A percentile compares a stretch with the other conserved stretches of the same genome.
These are phyloP conservation scores for Daldinia sp. DNA, from an alignment of 2,329 filamentous ascomycete species.

Conservation along the genomic window DNA sequence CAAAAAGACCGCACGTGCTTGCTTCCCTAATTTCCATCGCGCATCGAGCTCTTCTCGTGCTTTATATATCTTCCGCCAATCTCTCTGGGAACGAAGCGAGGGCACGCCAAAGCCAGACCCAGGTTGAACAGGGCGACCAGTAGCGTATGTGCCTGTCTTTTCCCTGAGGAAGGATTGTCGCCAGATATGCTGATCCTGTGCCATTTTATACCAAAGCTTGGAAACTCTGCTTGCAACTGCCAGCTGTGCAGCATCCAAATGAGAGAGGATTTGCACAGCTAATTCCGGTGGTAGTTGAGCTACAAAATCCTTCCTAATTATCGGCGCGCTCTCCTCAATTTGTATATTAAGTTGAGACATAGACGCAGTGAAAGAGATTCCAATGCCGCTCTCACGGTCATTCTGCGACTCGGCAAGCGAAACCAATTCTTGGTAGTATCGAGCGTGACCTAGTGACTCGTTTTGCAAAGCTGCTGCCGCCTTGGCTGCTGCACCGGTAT, in stretches of 20 bases:
- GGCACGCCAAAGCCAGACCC: constrained; percentile 71
- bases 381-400: constrained; percentile 74
- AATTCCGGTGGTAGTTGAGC: constrained; percentile 67
- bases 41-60: constrained; percentile 80
- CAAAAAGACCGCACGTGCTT: constrained; percentile 84
- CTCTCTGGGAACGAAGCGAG: constrained; percentile 68
- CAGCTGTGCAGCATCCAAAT: constrained; percentile 67
- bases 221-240: constrained; percentile 64
- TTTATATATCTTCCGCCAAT: constrained; percentile 89
- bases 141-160: constrained; percentile 71
- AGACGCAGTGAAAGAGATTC: constrained; percentile 65
- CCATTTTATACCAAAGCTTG: constrained; percentile 61
- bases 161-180: constrained; percentile 72
- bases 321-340: constrained; percentile 54
- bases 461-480: constrained; percentile 71
- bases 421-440: constrained; percentile 59
- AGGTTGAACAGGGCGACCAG: constrained; percentile 63
- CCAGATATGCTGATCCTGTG: constrained; percentile 71
- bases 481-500: constrained; percentile 71
- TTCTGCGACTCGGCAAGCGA: constrained; percentile 62
- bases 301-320: constrained; percentile 68
- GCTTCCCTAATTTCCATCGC: constrained; percentile 81
- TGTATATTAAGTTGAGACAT: constrained; percentile 52
- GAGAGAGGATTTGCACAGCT: constrained; percentile 68
- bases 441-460: constrained; percentile 56